Base-by-base conservation (phyloP, 192 early-diverging fungal genomes). In the Coemansia asiatica region DNA sequence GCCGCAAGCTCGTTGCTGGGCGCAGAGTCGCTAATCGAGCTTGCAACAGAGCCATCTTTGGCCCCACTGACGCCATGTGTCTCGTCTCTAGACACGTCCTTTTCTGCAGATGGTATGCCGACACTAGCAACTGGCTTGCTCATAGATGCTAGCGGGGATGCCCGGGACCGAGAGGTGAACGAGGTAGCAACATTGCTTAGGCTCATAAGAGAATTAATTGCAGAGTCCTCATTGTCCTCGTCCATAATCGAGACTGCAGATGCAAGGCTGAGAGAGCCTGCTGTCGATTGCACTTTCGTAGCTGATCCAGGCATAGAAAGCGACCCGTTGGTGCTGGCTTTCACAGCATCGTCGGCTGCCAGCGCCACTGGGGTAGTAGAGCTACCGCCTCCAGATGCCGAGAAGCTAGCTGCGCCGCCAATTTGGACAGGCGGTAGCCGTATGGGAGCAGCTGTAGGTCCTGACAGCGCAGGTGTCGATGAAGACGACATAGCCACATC, bases 141-240 rank as follows among this genome's bases (percentile, higher is more conserved):
- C n/a, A 72, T 61, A 2, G 76, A 74, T 29, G 51, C 50, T 13
- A 60, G 44, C 25, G 28, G 36, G 9, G 71, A 61, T 21, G 25
- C 21, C 44, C 69, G 79, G 0, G 73, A 74, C 2, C 79, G 70
- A 48, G 79, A 44, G 7, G 79, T 81, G 35, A 81, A 60, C 21
- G 79, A 64, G 0, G 73, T 69, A 12, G 79, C 79, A 16, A 72
- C 79, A 29, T 74, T 72, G 64, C 79, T 81, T 36, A 81, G 64
- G 40, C 79, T 81, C 79, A 81, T 81, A 25, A 81, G 73, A 18
- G 79, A 81, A 58, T 81, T 81, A 40, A 81, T 75, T 16, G 79
- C 79, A 25, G 74, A 81, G 31, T 56, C 79, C 9, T 81, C 79
- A 38, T 81, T 75, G 62, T 81, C 79, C 15, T 81, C 79, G n/a